phyloP scores from a whole-genome alignment of 805 yeast genomes.

The Kuraishia borneana region DNA sequence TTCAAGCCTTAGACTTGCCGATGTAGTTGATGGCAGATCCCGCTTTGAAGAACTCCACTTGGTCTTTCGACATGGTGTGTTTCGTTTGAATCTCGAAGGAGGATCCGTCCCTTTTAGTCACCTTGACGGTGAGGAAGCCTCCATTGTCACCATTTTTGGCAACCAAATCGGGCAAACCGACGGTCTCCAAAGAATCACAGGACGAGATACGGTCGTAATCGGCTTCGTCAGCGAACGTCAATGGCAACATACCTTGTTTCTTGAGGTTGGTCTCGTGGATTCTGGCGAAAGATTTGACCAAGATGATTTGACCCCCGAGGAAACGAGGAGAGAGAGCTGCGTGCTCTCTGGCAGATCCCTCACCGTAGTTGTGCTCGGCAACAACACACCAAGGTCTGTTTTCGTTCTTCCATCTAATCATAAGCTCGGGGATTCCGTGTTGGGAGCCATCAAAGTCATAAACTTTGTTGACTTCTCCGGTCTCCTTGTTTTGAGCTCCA shows the following conservation, averaged over 20 bases:
- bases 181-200: slow-evolving; percentile 70
- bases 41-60: slow-evolving; percentile 90
- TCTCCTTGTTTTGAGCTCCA: slow-evolving; percentile 95
- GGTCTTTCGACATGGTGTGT: slow-evolving; percentile 97
- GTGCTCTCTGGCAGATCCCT: slow-evolving; percentile 98
- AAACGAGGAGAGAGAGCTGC: slow-evolving; percentile 95
- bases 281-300: slow-evolving; percentile 94
- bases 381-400: slow-evolving; percentile 84
- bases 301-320: slow-evolving; percentile 80
- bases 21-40: slow-evolving; percentile 95
- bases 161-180: slow-evolving; percentile 65
- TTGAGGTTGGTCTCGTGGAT: slow-evolving; percentile 96
- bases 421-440: slow-evolving; percentile 85
- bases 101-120: slow-evolving; percentile 68
- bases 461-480: slow-evolving; percentile 89
- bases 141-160: slow-evolving; percentile 82
- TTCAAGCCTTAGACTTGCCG: slow-evolving; percentile 16
- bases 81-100: slow-evolving; percentile 60
- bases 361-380: slow-evolving; percentile 98
- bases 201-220: slow-evolving; percentile 77
- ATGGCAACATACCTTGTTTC: slow-evolving; percentile 95
- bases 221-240: slow-evolving; percentile 80
- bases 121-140: slow-evolving; percentile 59
- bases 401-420: slow-evolving; percentile 91
- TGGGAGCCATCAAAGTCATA: slow-evolving; percentile 74